These are phyloP conservation scores for Boechera divaricarpa DNA, from an alignment of 345 rosid genomes.

Conservation along the genomic window DNA sequence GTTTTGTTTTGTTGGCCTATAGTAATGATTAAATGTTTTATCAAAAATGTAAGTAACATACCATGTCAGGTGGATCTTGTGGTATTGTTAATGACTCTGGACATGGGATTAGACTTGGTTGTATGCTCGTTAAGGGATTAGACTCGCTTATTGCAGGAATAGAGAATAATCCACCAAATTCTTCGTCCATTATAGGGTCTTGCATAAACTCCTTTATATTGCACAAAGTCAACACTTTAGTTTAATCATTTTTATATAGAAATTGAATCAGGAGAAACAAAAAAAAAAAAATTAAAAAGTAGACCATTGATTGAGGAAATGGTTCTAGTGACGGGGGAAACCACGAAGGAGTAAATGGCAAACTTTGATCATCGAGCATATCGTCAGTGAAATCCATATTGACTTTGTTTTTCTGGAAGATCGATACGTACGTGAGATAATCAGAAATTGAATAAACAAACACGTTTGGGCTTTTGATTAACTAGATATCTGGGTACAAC, in stretches of 20 bases:
- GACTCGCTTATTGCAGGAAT: neutral
- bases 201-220: conserved; percentile 3
- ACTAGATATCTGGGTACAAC: neutral
- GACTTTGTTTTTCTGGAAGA: neutral
- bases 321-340: neutral
- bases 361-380: neutral
- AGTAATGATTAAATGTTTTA: neutral
- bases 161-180: neutral
- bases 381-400: conserved; percentile 15
- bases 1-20: neutral
- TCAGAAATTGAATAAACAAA: neutral
- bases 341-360: conserved; percentile 20
- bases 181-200: neutral
- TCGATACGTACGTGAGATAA: neutral
- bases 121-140: neutral
- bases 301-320: conserved; percentile 17
- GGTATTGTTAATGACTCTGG: conserved; percentile 22
- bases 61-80: conserved; percentile 12
- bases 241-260: neutral
- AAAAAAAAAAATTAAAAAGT: neutral
- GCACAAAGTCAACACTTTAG: neutral
- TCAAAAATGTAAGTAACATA: conserved; percentile 13
- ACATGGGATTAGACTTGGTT: neutral
- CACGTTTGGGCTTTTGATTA: neutral
- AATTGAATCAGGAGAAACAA: neutral